Percentiles rank a stretch among this genome's conserved stretches.
phyloP scores from a whole-genome alignment of 805 yeast species.

The Candida tibetensis region DNA sequence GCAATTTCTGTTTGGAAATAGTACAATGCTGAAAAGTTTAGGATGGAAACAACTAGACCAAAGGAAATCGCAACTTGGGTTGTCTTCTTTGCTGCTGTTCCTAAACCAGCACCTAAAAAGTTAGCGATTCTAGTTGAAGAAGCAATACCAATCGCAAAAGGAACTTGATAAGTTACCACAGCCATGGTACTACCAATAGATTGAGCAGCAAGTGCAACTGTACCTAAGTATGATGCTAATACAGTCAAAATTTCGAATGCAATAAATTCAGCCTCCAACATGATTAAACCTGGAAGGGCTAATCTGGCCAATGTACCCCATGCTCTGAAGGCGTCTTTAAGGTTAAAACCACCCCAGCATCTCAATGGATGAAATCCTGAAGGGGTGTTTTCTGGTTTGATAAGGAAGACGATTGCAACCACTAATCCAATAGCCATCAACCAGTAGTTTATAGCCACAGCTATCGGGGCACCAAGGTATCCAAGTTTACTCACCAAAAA shows the following conservation, averaged over 20 bases:
- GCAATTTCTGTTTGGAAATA: slow-evolving; percentile 35
- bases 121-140: slow-evolving; percentile 58
- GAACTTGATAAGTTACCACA: slow-evolving; percentile 50
- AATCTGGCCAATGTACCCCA: slow-evolving; percentile 46
- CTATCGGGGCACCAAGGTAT: slow-evolving; percentile 58
- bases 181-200: slow-evolving; percentile 43
- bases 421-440: slow-evolving; percentile 49
- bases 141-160: slow-evolving; percentile 58
- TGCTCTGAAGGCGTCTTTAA: slow-evolving; percentile 39
- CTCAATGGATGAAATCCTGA: slow-evolving; percentile 47
- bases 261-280: slow-evolving; percentile 60
- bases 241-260: slow-evolving; percentile 58
- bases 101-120: slow-evolving; percentile 49
- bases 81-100: slow-evolving; percentile 31
- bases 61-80: slow-evolving; percentile 37
- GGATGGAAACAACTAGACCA: slow-evolving; percentile 32
- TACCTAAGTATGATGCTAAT: slow-evolving; percentile 54
- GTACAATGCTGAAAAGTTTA: slow-evolving; percentile 32
- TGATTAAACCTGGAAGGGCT: slow-evolving; percentile 55
- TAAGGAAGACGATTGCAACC: slow-evolving; percentile 34
- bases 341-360: slow-evolving; percentile 47
- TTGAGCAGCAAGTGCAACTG: slow-evolving; percentile 53
- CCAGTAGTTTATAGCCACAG: slow-evolving; percentile 57
- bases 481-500: slow-evolving; percentile 46
- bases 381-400: slow-evolving; percentile 39